phyloP scores from a whole-genome alignment of 345 rosid species.

The Lenwebbia sp. region DNA sequence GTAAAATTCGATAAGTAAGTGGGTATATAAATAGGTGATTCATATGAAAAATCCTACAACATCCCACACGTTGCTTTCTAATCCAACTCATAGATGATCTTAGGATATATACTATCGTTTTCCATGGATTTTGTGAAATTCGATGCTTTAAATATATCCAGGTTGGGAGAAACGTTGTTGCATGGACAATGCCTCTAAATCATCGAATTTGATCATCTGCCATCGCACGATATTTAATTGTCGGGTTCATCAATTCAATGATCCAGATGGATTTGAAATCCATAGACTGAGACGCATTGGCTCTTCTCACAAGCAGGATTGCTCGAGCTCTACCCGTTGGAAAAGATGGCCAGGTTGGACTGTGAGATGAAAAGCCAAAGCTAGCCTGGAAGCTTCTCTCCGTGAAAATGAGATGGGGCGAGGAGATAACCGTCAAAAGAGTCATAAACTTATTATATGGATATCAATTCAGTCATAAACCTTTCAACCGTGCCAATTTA shows the following conservation, averaged over 20 bases:
- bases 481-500: no score
- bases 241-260: neutral
- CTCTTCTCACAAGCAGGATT: no score
- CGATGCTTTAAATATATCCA: neutral
- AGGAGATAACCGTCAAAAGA: no score
- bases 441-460: no score
- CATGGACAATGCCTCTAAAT: neutral
- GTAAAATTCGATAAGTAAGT: neutral
- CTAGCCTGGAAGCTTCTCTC: neutral
- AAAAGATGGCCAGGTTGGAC: no score
- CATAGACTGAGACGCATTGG: neutral
- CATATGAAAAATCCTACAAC: neutral
- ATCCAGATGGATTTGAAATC: neutral
- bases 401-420: no score
- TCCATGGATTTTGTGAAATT: neutral
- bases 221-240: neutral
- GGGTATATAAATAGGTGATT: neutral
- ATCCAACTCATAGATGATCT: neutral
- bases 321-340: neutral
- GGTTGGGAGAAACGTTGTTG: neutral
- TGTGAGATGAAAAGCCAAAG: neutral
- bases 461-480: no score
- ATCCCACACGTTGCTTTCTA: neutral
- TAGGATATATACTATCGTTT: neutral
- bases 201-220: neutral